Evolutionary conservation across 768 basidiomycete genomes (phyloP).

Genomic region (Leccinum subgranulosum): DNA sequence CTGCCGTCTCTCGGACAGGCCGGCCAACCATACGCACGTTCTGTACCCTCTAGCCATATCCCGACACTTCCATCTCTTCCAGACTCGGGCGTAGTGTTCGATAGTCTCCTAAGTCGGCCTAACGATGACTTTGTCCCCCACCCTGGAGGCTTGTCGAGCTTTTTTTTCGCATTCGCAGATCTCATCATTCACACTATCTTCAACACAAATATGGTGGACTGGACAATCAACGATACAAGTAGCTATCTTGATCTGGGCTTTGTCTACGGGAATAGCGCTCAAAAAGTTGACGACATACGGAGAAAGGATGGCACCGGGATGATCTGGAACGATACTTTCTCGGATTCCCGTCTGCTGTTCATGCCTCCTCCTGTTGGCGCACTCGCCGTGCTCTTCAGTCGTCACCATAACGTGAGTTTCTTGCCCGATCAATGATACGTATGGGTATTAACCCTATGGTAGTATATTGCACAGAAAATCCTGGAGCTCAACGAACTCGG

Average conservation of each 20-base stretch:
- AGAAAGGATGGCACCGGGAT: slow-evolving; percentile 62
- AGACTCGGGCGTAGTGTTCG: slow-evolving; percentile 67
- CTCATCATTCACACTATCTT: slow-evolving; percentile 74
- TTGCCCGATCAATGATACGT: background rate
- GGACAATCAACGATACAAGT: slow-evolving; percentile 57
- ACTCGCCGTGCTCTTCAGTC: slow-evolving; percentile 61
- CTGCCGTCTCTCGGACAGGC: slow-evolving; percentile 56
- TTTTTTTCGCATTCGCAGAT: slow-evolving; percentile 80
- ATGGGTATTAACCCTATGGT: slow-evolving; percentile 4
- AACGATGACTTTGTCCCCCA: slow-evolving; percentile 43
- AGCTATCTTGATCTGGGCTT: slow-evolving; percentile 77
- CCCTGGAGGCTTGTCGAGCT: slow-evolving; percentile 65
- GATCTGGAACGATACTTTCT: slow-evolving; percentile 65
- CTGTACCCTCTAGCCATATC: slow-evolving; percentile 49
- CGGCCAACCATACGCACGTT: slow-evolving; percentile 64
- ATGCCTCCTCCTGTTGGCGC: slow-evolving; percentile 75
- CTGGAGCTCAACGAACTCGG: slow-evolving; percentile 65
- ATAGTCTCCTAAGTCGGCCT: slow-evolving; percentile 53
- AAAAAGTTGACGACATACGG: slow-evolving; percentile 48
- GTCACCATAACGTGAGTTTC: slow-evolving; percentile 68
- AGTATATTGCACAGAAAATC: slow-evolving; percentile 71
- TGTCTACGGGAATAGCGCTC: slow-evolving; percentile 62
- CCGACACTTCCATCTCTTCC: slow-evolving; percentile 51
- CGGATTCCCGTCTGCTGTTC: slow-evolving; percentile 58
- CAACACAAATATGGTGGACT: slow-evolving; percentile 48